These are phyloP conservation scores for Penicillium expansum DNA, from an alignment of 2,329 filamentous ascomycete species.

Conservation along the genomic window DNA sequence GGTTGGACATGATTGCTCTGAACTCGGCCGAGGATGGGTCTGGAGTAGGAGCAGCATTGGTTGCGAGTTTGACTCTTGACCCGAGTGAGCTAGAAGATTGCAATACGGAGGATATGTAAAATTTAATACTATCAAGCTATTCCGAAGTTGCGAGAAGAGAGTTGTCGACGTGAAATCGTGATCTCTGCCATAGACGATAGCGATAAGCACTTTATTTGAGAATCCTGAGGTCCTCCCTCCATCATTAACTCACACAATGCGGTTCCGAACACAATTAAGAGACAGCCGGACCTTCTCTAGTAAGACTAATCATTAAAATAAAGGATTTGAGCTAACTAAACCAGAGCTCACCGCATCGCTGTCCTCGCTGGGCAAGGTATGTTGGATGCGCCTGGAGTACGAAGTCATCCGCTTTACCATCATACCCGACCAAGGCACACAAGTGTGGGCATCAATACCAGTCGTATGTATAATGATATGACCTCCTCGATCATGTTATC, in stretches of 20 bases:
- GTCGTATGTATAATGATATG: slow-evolving; percentile 29
- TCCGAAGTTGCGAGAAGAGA: neutral
- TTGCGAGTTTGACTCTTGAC: slow-evolving; percentile 60
- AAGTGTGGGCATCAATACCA: slow-evolving; percentile 83
- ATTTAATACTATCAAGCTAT: neutral
- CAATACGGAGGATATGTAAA: neutral
- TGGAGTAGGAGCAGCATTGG: slow-evolving; percentile 85
- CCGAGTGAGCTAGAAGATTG: neutral
- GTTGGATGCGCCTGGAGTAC: slow-evolving; percentile 86
- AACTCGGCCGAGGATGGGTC: slow-evolving; percentile 84
- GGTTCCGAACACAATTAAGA: slow-evolving; percentile 34
- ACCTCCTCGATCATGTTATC: no score
- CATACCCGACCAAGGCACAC: slow-evolving; percentile 88
- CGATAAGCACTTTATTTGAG: slow-evolving; percentile 4
- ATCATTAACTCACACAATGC: slow-evolving; percentile 26
- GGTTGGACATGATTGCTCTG: slow-evolving; percentile 77
- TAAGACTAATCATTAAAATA: neutral
- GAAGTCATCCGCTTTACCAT: slow-evolving; percentile 90
- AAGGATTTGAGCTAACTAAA: slow-evolving; percentile 6
- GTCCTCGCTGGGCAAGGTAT: slow-evolving; percentile 71
- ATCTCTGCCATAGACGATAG: neutral
- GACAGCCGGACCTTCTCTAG: slow-evolving; percentile 27
- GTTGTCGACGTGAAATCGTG: neutral
- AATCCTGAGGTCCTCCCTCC: slow-evolving; percentile 2
- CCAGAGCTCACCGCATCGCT: slow-evolving; percentile 61